Evolutionary conservation across 1,139 yeast genomes (phyloP).

Genomic region (Arxiozyma telluris): DNA sequence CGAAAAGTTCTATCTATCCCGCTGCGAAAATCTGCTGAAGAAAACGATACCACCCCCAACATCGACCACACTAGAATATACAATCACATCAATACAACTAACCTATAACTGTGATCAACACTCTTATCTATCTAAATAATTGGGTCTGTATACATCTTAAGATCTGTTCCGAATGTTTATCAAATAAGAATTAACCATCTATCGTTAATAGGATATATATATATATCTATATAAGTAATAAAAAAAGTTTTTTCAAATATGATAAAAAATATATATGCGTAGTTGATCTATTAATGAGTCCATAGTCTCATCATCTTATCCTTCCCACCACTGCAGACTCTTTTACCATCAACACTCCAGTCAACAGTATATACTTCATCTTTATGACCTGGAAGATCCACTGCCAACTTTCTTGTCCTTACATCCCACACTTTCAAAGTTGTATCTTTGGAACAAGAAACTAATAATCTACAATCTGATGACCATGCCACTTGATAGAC

Average conservation of each 20-base stretch:
- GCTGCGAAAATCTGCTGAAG: no score
- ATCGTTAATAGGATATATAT: not conserved
- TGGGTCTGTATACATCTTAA: not conserved
- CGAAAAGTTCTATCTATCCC: not conserved
- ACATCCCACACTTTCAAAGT: slow-evolving; percentile 97
- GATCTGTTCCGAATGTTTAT: not conserved
- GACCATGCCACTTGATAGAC: slow-evolving; percentile 99
- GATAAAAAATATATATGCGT: not conserved
- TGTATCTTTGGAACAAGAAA: slow-evolving; percentile 92
- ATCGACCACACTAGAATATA: no score
- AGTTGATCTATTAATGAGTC: slow-evolving; percentile 49
- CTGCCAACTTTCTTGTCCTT: slow-evolving; percentile 68
- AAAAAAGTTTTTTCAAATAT: not conserved
- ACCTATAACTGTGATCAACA: no score
- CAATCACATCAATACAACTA: no score
- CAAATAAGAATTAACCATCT: no score
- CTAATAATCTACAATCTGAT: slow-evolving; percentile 82
- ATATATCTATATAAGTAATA: not conserved
- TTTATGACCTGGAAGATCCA: slow-evolving; percentile 89
- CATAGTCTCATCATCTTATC: slow-evolving; percentile 90
- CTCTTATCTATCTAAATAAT: no score
- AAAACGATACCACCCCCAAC: no score
- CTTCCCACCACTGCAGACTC: slow-evolving; percentile 94
- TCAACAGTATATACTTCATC: slow-evolving; percentile 97
- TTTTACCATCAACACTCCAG: slow-evolving; percentile 92